These are phyloP conservation scores for Bothriochloa decipiens DNA, from an alignment of 176 grass and related monocot genomes.

Conservation along the genomic window DNA sequence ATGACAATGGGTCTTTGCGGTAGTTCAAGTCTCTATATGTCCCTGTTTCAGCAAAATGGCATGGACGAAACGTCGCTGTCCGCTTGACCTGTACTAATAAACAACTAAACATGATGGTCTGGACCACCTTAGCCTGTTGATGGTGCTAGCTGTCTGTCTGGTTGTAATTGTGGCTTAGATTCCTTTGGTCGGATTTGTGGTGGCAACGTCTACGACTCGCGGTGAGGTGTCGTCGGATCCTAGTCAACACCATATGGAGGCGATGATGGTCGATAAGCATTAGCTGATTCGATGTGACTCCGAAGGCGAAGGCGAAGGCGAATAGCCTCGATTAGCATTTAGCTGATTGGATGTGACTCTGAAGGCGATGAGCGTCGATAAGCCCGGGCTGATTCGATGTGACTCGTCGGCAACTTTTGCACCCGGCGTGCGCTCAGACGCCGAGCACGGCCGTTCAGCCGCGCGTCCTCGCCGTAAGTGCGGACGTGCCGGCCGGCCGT, in stretches of 20 bases:
- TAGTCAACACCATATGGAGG: slow-evolving; percentile 1
- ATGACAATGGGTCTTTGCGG: background rate
- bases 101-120: background rate
- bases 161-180: background rate
- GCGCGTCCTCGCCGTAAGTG: background rate
- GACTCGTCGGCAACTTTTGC: background rate
- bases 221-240: background rate
- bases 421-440: background rate
- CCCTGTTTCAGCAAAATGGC: background rate
- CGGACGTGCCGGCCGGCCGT: background rate
- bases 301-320: background rate
- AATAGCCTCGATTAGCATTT: background rate
- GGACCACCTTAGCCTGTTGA: background rate
- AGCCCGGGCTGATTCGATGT: background rate
- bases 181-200: background rate
- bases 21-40: background rate
- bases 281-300: background rate
- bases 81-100: background rate
- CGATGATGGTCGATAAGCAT: background rate
- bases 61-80: background rate
- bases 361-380: background rate
- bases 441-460: background rate
- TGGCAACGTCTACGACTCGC: background rate
- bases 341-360: background rate
- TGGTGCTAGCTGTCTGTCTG: slow-evolving; percentile 33